Evolutionary conservation across 1,284 basidiomycete species (phyloP).

Genomic region (Ganoderma boninense): DNA sequence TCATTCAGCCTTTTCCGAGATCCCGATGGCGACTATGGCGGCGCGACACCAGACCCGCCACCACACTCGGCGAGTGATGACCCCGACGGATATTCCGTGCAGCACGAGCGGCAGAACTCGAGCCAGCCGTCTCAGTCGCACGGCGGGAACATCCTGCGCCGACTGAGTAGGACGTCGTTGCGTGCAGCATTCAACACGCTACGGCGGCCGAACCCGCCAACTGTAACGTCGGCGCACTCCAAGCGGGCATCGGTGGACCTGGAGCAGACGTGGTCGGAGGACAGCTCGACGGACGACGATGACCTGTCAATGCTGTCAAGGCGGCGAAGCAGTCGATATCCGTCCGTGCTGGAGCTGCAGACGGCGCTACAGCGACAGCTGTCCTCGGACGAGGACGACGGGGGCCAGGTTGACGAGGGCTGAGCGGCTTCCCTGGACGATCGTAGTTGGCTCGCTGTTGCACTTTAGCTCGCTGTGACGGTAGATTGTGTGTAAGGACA

Average conservation of each 20-base stretch:
- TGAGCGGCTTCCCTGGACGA: background rate
- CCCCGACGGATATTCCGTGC: conserved; percentile 18
- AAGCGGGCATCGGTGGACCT: conserved; percentile 41
- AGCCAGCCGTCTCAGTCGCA: conserved; percentile 9
- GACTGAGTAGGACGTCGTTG: conserved; percentile 61
- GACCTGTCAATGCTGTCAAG: conserved; percentile 47
- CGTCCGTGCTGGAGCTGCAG: conserved; percentile 35
- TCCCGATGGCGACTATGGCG: conserved; percentile 36
- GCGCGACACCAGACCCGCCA: conserved; percentile 42
- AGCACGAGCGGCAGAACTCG: conserved; percentile 12
- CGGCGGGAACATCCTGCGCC: conserved; percentile 31
- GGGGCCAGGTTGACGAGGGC: conserved; percentile 23
- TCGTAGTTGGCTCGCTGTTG: background rate
- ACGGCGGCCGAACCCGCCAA: conserved; percentile 33
- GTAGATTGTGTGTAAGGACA: background rate
- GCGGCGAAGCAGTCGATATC: conserved; percentile 32
- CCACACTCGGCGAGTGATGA: conserved; percentile 30
- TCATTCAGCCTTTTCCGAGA: conserved; percentile 11
- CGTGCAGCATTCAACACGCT: conserved; percentile 52
- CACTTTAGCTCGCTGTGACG: no score
- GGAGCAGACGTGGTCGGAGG: conserved; percentile 63
- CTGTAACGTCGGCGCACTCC: conserved; percentile 17
- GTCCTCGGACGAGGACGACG: conserved; percentile 24
- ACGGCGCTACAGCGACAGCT: conserved; percentile 32
- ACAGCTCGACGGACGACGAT: conserved; percentile 71